These are phyloP conservation scores for Arabidopsis arenosa DNA, from an alignment of 345 rosid genomes.

Conservation along the genomic window DNA sequence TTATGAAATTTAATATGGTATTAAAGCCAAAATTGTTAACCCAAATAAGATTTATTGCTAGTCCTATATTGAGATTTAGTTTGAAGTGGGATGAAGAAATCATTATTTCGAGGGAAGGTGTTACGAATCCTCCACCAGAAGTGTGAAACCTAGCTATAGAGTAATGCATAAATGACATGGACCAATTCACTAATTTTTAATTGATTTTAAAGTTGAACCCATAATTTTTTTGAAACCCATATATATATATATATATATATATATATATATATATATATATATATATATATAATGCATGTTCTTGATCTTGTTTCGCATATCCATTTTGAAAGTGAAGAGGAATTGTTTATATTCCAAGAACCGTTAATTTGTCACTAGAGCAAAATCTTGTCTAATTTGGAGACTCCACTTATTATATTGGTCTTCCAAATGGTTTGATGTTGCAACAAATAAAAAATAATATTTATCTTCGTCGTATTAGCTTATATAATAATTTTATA, in stretches of 20 bases:
- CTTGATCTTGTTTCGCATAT: neutral
- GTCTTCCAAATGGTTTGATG: neutral
- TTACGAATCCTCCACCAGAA: too few species aligned
- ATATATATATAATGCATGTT: neutral
- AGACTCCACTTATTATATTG: neutral
- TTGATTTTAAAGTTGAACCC: neutral
- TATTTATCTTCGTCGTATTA: neutral
- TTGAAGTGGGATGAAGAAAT: too few species aligned
- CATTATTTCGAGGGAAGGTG: too few species aligned
- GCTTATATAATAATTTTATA: too few species aligned
- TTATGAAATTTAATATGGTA: neutral
- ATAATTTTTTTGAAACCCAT: neutral
- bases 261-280: too few species aligned
- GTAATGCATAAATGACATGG: neutral
- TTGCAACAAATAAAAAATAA: neutral
- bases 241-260: too few species aligned
- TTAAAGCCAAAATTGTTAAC: neutral
- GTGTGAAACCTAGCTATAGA: neutral
- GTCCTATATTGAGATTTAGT: neutral
- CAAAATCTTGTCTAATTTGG: neutral
- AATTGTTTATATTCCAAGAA: too few species aligned
- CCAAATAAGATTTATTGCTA: neutral
- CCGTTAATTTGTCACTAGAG: too few species aligned
- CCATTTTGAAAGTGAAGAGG: neutral
- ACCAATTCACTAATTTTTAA: neutral